Conservation (phyloP, 2,329 filamentous ascomycete genomes). For the Penicillium sp. region DNA sequence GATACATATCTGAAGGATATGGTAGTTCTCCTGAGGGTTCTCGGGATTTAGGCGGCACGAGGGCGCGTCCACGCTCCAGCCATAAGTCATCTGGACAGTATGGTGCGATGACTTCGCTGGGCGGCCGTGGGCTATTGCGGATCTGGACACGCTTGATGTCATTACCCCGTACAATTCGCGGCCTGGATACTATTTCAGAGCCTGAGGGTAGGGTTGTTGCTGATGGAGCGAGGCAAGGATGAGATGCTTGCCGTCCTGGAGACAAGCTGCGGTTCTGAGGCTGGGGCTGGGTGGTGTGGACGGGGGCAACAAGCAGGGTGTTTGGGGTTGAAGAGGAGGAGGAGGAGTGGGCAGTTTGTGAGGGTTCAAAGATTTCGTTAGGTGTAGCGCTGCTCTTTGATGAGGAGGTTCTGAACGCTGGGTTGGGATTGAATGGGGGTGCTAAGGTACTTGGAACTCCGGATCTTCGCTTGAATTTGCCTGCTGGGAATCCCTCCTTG, state of each 20-base stretch:
- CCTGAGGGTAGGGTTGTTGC: constrained; percentile 22
- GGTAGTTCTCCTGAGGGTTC: constrained; percentile 9
- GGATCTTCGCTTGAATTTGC: neutral
- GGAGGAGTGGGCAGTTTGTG: constrained; percentile 6
- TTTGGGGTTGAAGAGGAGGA: neutral
- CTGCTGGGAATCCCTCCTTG: constrained; percentile 26
- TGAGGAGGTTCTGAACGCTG: constrained; percentile 2
- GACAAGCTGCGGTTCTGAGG: neutral
- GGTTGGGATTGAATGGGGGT: constrained; percentile 5
- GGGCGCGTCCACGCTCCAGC: constrained; percentile 18
- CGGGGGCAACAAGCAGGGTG: constrained; percentile 2
- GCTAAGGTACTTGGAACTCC: neutral
- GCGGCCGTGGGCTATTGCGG: constrained; percentile 27
- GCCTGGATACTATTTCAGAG: constrained; percentile 33
- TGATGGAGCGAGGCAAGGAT: constrained; percentile 13
- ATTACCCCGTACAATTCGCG: constrained; percentile 31
- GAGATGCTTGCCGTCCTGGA: constrained; percentile 12
- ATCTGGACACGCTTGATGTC: constrained; percentile 36
- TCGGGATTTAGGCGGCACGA: neutral
- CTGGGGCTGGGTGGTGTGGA: constrained; percentile 1
- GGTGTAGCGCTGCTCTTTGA: constrained; percentile 13
- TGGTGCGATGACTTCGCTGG: constrained; percentile 23
- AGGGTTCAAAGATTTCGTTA: constrained; percentile 6
- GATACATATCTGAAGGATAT: constrained; percentile 20
- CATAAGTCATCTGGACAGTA: constrained; percentile 34